A percentile compares a stretch with the other conserved stretches of the same genome.
These are phyloP conservation scores for Clarireedia paspali DNA, from an alignment of 2,329 filamentous ascomycete genomes.

Conservation along the genomic window DNA sequence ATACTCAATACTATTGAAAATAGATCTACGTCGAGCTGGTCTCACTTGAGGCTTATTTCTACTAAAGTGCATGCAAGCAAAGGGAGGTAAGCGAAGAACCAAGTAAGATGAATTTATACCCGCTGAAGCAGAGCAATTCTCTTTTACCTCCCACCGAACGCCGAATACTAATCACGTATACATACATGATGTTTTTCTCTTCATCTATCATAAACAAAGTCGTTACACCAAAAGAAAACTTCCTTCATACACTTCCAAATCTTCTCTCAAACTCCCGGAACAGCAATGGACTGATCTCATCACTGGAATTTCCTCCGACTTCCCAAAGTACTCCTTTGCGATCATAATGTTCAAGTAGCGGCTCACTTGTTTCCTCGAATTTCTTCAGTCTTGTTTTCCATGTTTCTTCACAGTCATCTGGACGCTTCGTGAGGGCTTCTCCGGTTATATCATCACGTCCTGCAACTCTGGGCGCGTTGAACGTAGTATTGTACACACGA, in stretches of 20 bases:
- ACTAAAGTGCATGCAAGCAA: neutral
- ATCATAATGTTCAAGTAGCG: constrained; percentile 83
- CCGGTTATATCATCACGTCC: constrained; percentile 89
- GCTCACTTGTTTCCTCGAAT: constrained; percentile 81
- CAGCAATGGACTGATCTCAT: constrained; percentile 91
- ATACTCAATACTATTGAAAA: too few relatives aligned
- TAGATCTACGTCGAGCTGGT: neutral
- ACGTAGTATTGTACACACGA: constrained; percentile 89
- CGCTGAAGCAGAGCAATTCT: neutral
- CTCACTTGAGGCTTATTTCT: neutral
- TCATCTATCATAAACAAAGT: neutral
- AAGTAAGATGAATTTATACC: neutral
- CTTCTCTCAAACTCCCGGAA: constrained; percentile 73
- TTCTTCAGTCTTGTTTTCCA: constrained; percentile 74
- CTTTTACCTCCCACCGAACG: neutral
- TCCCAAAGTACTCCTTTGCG: constrained; percentile 77
- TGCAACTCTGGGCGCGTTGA: constrained; percentile 73
- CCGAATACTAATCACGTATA: neutral
- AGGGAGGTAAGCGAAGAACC: neutral
- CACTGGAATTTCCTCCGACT: constrained; percentile 80
- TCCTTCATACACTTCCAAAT: constrained; percentile 42
- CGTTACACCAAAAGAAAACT: neutral
- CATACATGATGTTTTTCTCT: neutral
- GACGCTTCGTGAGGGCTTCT: constrained; percentile 71
- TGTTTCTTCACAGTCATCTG: constrained; percentile 80